phyloP scores from a whole-genome alignment of 352 stramenopile species.

The Globisporangium middletonii region DNA sequence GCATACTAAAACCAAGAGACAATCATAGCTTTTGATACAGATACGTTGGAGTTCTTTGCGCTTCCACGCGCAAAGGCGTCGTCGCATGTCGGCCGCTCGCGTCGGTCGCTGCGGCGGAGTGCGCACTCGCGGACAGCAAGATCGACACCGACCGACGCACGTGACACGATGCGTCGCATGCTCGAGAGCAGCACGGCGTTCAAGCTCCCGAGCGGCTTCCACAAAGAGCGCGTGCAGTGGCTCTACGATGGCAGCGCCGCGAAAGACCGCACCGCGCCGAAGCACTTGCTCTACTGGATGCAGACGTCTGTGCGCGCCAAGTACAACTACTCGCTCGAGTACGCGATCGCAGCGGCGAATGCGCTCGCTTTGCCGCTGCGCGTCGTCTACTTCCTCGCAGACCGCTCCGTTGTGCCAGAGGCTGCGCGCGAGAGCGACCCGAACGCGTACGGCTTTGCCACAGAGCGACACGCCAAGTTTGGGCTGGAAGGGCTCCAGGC shows the following conservation, averaged over 20 bases:
- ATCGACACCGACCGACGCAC: neutral
- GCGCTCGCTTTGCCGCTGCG: slow-evolving; percentile 60
- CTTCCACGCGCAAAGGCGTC: no score
- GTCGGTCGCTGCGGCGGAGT: no score
- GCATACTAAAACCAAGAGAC: no score
- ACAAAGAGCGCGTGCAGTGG: slow-evolving; percentile 68
- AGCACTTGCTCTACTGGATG: slow-evolving; percentile 83
- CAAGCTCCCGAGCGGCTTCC: slow-evolving; percentile 50
- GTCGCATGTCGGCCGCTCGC: no score
- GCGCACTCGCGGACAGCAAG: neutral
- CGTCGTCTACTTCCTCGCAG: slow-evolving; percentile 67
- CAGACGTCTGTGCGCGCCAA: slow-evolving; percentile 76
- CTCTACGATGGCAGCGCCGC: slow-evolving; percentile 42
- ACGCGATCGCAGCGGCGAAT: slow-evolving; percentile 60
- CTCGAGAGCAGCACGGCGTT: slow-evolving; percentile 34
- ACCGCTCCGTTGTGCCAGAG: slow-evolving; percentile 34
- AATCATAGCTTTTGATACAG: no score
- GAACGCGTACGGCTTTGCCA: slow-evolving; percentile 58
- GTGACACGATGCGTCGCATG: slow-evolving; percentile 28
- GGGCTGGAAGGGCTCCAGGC: slow-evolving; percentile 60
- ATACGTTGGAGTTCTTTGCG: no score
- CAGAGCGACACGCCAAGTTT: slow-evolving; percentile 70
- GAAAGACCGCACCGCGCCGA: no score
- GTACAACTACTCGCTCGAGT: slow-evolving; percentile 82
- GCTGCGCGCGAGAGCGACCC: slow-evolving; percentile 27